Percentiles rank a stretch among this genome's conserved stretches.
These are phyloP conservation scores for Talaromyces atroroseus DNA, from an alignment of 2,329 filamentous ascomycete species.

Conservation along the genomic window DNA sequence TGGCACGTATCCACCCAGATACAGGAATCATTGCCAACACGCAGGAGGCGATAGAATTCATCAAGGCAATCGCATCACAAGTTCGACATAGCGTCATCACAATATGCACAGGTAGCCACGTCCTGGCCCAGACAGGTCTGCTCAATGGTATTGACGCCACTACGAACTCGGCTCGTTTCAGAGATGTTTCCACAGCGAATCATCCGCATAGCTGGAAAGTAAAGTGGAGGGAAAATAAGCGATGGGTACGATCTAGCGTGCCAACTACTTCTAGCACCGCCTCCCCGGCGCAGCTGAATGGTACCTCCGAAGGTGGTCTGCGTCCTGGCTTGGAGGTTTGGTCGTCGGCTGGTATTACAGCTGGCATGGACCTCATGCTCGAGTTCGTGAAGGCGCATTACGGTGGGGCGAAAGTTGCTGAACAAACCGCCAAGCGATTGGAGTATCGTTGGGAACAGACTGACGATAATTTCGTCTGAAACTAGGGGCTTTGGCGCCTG, in stretches of 20 bases:
- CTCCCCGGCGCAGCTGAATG: background rate
- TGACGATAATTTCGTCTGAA: background rate
- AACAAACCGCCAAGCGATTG: slow-evolving; percentile 3
- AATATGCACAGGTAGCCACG: slow-evolving; percentile 8
- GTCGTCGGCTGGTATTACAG: slow-evolving; percentile 7
- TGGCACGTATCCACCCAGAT: slow-evolving; percentile 3
- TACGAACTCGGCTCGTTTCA: slow-evolving; percentile 9
- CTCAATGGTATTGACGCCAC: slow-evolving; percentile 7
- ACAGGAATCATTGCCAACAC: slow-evolving; percentile 3
- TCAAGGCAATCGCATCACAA: slow-evolving; percentile 4
- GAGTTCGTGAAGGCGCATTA: slow-evolving; percentile 7
- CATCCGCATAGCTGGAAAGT: slow-evolving; percentile 7
- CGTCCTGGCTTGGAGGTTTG: slow-evolving; percentile 5
- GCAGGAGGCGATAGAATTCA: slow-evolving; percentile 5
- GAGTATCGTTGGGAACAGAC: slow-evolving; percentile 5
- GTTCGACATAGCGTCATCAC: slow-evolving; percentile 9
- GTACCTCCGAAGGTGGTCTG: background rate
- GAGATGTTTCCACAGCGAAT: slow-evolving; percentile 5
- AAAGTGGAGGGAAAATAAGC: slow-evolving; percentile 2
- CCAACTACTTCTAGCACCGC: background rate
- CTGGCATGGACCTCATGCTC: slow-evolving; percentile 4
- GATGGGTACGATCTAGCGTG: slow-evolving; percentile 7
- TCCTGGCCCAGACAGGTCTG: slow-evolving; percentile 8
- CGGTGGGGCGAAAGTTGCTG: background rate
- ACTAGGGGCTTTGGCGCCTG: background rate